Conservation (phyloP, 306 rosid species). For the Carpinus fangiana region DNA sequence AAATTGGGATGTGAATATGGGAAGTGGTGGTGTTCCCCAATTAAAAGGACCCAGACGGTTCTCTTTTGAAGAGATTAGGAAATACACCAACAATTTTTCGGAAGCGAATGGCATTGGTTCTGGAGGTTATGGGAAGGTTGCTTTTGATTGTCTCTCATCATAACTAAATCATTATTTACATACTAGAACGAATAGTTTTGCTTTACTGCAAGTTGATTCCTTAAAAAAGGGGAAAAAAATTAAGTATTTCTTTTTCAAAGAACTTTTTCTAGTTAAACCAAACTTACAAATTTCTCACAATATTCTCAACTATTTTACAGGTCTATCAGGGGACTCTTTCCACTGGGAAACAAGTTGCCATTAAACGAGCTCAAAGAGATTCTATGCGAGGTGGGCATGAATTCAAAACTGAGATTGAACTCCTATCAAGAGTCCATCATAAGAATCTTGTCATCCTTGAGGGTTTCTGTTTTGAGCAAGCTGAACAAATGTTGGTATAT, state of each 20-base stretch:
- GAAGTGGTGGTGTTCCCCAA: constrained; percentile 39
- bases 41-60: constrained; percentile 64
- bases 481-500: constrained; percentile 57
- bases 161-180: too few relatives aligned
- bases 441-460: constrained; percentile 49
- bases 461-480: constrained; percentile 57
- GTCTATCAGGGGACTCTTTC: constrained; percentile 49
- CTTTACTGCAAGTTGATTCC: background rate
- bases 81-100: constrained; percentile 51
- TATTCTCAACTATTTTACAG: constrained; percentile 10
- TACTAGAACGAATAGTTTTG: background rate
- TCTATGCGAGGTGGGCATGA: constrained; percentile 42
- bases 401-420: constrained; percentile 57
- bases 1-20: constrained; percentile 41
- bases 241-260: background rate
- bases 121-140: constrained; percentile 86
- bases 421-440: constrained; percentile 61
- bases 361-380: constrained; percentile 44
- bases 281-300: background rate
- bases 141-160: background rate
- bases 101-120: constrained; percentile 42
- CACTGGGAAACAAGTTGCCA: constrained; percentile 40
- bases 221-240: background rate
- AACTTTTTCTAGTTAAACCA: background rate
- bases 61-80: constrained; percentile 66